Conservation (phyloP, 129 eudicot genomes). For the Pulicaria dysenterica region DNA sequence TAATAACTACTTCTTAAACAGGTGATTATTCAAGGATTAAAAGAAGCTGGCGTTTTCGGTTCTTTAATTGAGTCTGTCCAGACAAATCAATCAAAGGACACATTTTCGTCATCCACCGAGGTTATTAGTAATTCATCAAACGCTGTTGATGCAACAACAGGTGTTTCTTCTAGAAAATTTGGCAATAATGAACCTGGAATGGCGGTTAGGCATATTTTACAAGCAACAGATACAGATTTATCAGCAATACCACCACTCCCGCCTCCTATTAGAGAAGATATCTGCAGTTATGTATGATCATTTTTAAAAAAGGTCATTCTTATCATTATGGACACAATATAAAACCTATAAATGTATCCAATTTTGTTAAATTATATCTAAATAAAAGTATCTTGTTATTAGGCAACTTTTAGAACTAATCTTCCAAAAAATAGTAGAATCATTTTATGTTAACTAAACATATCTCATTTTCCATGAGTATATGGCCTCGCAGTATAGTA, state of each 20-base stretch:
- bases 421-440: not conserved
- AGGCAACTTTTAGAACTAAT: not conserved
- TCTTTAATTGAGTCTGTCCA: slow-evolving; percentile 42
- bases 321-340: not conserved
- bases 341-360: not conserved
- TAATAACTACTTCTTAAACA: not conserved
- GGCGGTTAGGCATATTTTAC: slow-evolving; percentile 41
- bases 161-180: slow-evolving; percentile 40
- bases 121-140: slow-evolving; percentile 23
- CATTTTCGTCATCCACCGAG: slow-evolving; percentile 21
- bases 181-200: slow-evolving; percentile 37
- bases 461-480: no score
- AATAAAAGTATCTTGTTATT: slow-evolving; percentile 17
- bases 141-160: slow-evolving; percentile 12
- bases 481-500: no score
- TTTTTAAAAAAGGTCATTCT: not conserved
- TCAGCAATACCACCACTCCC: slow-evolving; percentile 55
- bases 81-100: slow-evolving; percentile 21
- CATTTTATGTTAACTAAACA: no score
- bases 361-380: slow-evolving; percentile 19
- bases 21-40: slow-evolving; percentile 57
- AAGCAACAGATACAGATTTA: slow-evolving; percentile 19
- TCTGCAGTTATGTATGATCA: not conserved
- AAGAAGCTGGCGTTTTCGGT: slow-evolving; percentile 53
- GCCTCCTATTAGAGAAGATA: slow-evolving; percentile 39